Percentiles rank a stretch among this genome's conserved stretches.
Evolutionary conservation across 306 rosid species (phyloP).

Genomic region (Echinosophora koreensis): DNA sequence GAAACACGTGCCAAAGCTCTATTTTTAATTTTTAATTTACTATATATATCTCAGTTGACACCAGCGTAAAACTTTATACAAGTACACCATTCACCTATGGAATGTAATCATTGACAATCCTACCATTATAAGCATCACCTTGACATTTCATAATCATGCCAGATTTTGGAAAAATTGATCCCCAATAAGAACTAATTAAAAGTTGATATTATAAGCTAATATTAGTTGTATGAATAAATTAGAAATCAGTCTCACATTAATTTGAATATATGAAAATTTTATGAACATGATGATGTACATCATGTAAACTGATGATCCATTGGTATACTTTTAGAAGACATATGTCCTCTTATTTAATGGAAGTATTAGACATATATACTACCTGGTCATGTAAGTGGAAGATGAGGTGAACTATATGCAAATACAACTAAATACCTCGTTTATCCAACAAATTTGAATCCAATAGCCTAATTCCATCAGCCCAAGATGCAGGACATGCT

Average conservation of each 20-base stretch:
- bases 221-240: conserved; percentile 37
- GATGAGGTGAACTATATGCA: conserved; percentile 14
- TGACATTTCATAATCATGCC: conserved; percentile 18
- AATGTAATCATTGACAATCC: conserved; percentile 30
- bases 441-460: conserved; percentile 3
- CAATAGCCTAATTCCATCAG: conserved; percentile 23
- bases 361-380: not conserved
- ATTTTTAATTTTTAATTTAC: conserved; percentile 15
- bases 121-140: conserved; percentile 18
- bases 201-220: conserved; percentile 5
- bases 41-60: conserved; percentile 16
- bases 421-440: conserved; percentile 1
- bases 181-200: conserved; percentile 35
- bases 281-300: conserved; percentile 29
- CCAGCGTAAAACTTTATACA: conserved; percentile 16
- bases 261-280: conserved; percentile 15
- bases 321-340: conserved; percentile 10
- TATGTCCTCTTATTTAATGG: conserved; percentile 8
- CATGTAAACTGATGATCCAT: conserved; percentile 8
- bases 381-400: not conserved
- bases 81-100: conserved; percentile 41
- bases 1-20: conserved; percentile 11
- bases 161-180: conserved; percentile 22
- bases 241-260: conserved; percentile 20
- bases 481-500: conserved; percentile 19